Percentiles rank a stretch among this genome's conserved stretches.
Evolutionary conservation across 495 filamentous ascomycete species (phyloP).

Genomic region (Podospora comata): DNA sequence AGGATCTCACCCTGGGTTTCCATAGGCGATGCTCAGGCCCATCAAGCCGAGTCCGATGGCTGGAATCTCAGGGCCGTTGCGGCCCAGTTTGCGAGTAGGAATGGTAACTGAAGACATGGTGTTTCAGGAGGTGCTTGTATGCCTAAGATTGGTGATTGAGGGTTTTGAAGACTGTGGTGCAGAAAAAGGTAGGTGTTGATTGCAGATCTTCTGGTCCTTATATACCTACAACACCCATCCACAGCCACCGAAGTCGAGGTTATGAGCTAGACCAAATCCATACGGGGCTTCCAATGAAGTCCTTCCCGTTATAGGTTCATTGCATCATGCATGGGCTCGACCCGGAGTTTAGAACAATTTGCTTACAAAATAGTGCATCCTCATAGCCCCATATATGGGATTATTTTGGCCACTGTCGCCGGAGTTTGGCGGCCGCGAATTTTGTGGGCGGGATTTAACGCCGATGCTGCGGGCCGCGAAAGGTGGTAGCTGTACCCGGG

Average conservation of each 20-base stretch:
- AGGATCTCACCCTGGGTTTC: conserved; percentile 2
- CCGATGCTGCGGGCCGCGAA: background rate
- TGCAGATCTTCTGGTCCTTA: background rate
- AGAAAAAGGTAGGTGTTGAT: background rate
- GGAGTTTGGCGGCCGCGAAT: background rate
- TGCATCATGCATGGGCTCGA: background rate
- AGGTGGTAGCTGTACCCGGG: background rate
- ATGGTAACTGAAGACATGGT: background rate
- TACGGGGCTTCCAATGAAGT: too few relatives aligned
- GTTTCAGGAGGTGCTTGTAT: background rate
- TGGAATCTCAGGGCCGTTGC: conserved; percentile 15
- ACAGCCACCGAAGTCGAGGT: too few relatives aligned
- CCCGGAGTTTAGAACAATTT: background rate
- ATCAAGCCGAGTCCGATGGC: conserved; percentile 23
- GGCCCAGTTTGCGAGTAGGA: conserved; percentile 14
- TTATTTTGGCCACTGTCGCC: background rate
- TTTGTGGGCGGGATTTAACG: background rate
- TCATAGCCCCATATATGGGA: background rate
- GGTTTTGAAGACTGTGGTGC: background rate
- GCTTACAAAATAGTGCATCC: background rate
- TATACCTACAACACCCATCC: background rate
- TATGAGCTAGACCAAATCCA: too few relatives aligned
- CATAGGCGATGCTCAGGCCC: conserved; percentile 16
- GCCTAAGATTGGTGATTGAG: background rate
- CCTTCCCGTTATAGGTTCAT: background rate